A percentile compares a stretch with the other conserved stretches of the same genome.
Evolutionary conservation across 176 grass and related monocot genomes (phyloP).

Genomic region (Zizania latifolia): DNA sequence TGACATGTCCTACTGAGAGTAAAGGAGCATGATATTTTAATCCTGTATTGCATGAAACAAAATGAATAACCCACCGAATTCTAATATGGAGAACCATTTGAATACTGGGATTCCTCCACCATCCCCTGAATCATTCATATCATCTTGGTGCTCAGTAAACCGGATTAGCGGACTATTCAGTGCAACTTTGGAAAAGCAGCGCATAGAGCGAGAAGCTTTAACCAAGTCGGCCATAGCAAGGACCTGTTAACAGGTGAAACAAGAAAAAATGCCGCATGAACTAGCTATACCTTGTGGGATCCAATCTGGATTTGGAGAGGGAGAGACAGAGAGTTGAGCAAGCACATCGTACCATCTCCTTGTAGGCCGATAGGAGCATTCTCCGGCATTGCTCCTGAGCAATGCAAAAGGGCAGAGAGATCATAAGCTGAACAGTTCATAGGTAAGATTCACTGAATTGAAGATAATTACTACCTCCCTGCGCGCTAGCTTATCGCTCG

Average conservation of each 20-base stretch:
- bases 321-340: neutral
- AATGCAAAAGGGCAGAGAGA: conserved; percentile 20
- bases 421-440: neutral
- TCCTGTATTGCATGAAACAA: neutral
- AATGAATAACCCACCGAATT: conserved; percentile 49
- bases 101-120: conserved; percentile 68
- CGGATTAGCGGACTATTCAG: conserved; percentile 25
- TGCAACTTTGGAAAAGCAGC: conserved; percentile 56
- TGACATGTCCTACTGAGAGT: neutral
- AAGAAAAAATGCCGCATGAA: conserved; percentile 1
- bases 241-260: conserved; percentile 40
- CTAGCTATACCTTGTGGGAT: neutral
- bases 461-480: conserved; percentile 51
- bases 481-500: conserved; percentile 50
- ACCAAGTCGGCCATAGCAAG: conserved; percentile 48
- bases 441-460: neutral
- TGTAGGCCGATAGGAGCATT: conserved; percentile 63
- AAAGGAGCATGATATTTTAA: neutral
- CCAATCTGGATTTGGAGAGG: neutral
- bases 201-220: conserved; percentile 65
- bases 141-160: conserved; percentile 51
- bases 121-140: conserved; percentile 73
- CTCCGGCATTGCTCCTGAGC: conserved; percentile 41
- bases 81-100: conserved; percentile 48
- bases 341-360: conserved; percentile 63